Base-by-base conservation (phyloP, 129 eudicot genomes). In the Saposhnikovia divaricata region DNA sequence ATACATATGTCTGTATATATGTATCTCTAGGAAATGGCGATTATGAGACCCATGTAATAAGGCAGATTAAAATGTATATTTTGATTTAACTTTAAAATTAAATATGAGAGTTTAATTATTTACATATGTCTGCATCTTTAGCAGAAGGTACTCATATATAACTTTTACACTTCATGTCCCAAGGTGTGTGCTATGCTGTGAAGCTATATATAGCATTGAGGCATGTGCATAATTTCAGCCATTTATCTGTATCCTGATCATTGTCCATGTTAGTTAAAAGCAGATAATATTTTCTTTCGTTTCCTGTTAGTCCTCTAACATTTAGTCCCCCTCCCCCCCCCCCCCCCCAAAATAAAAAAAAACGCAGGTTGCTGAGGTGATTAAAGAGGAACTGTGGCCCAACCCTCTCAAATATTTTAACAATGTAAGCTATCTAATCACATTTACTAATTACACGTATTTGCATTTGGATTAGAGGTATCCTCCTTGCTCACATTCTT, bases 311-410 rank as follows among this genome's bases (percentile, higher is more conserved):
- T 44, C 28, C 7, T 73, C 57, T 40, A 42, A 74, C 31, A 42
- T n/a, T 0, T 43, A 10, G 5, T 1, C 23, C n/a, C 65, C 4
- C 40, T 8, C 19, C 0, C 25, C 55, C 14, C 18, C 61, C n/a
- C 1, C 37, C 16, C 16, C 4, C 75, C 34, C 34, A 0, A 0
- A n/a, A n/a, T n/a, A 31, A 31, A 31, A 18, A 6, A 71, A 79
- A 66, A 25, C 84, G 76, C 87, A 90, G 95, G 89, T 88, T 27
- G 92, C 89, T n/a, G 95, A 90, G 68, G 55, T 88, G 72, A 90
- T 90, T 51, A 90, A 88, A 86, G 92, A 90, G 65, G 95, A 90
- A 16, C 76, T 90, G 37, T 90, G 95, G 95, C 86, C 86, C 27
- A 84, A 88, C 72, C 92, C 95, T 15, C 85, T 90, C 73, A 79